Evolutionary conservation across 2,329 filamentous ascomycete genomes (phyloP).

Genomic region (Elsinoe ampelina): DNA sequence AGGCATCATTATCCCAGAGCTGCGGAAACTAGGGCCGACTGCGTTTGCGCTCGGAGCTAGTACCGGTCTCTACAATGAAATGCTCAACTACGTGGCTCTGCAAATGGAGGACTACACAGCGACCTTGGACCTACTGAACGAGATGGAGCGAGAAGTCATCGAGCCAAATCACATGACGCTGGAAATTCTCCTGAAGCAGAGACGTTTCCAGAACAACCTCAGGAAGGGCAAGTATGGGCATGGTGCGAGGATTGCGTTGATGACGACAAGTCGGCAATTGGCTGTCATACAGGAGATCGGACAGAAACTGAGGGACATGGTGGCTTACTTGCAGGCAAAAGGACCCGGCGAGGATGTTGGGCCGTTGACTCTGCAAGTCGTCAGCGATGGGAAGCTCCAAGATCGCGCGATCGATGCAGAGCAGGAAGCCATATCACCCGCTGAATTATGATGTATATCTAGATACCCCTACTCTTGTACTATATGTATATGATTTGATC

Average conservation of each 20-base stretch:
- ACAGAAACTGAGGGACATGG: background rate
- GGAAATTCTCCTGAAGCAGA: slow-evolving; percentile 27
- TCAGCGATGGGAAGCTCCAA: too few species aligned
- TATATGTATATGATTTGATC: background rate
- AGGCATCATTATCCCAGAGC: slow-evolving; percentile 53
- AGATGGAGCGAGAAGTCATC: slow-evolving; percentile 27
- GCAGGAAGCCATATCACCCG: too few species aligned
- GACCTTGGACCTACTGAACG: slow-evolving; percentile 45
- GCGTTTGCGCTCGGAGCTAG: slow-evolving; percentile 64
- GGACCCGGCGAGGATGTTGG: background rate
- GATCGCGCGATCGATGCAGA: too few species aligned
- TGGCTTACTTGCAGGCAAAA: background rate
- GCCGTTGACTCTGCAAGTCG: too few species aligned
- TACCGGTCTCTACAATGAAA: slow-evolving; percentile 59
- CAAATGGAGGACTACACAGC: slow-evolving; percentile 49
- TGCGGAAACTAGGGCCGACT: slow-evolving; percentile 58
- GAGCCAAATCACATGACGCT: slow-evolving; percentile 34
- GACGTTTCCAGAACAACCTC: slow-evolving; percentile 22
- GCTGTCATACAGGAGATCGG: background rate
- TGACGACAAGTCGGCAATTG: slow-evolving; percentile 18
- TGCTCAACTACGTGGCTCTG: slow-evolving; percentile 54
- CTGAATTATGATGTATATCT: background rate
- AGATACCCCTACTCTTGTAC: background rate
- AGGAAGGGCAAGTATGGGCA: slow-evolving; percentile 18
- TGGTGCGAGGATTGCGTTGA: slow-evolving; percentile 24